Percentiles rank a stretch among this genome's conserved stretches.
phyloP scores from a whole-genome alignment of 495 filamentous ascomycete genomes.

The Neurospora intermedia region DNA sequence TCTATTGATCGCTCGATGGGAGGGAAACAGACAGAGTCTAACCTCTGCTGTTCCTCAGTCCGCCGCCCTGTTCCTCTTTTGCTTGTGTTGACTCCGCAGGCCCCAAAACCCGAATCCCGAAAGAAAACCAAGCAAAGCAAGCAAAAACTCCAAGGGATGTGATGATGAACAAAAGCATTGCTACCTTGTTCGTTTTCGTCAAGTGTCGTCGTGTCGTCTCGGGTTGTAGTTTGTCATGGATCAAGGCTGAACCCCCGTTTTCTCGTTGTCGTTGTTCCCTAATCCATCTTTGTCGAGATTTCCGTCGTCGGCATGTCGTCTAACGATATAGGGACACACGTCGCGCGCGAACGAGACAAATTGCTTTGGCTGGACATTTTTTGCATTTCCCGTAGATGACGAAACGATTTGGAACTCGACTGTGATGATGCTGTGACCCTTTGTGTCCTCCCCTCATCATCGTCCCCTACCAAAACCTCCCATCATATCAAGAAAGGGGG shows the following conservation, averaged over 20 bases:
- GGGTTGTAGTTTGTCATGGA: neutral
- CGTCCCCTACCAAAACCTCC: neutral
- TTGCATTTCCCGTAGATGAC: constrained; percentile 1
- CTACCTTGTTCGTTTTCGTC: neutral
- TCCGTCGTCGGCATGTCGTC: neutral
- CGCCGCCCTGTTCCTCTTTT: neutral
- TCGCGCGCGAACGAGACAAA: neutral
- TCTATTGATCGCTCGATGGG: neutral
- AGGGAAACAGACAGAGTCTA: neutral
- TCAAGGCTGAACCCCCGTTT: neutral
- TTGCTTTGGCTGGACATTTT: neutral
- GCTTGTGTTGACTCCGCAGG: neutral
- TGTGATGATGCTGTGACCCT: neutral
- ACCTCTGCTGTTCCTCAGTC: neutral
- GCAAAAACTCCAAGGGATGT: neutral
- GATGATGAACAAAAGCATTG: neutral
- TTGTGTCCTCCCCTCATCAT: constrained; percentile 1
- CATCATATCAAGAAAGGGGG: neutral
- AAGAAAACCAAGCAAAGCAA: neutral
- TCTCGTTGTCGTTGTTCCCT: neutral
- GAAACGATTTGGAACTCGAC: neutral
- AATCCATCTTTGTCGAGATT: neutral
- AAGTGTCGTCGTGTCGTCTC: neutral
- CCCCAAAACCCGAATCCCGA: neutral
- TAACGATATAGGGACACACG: neutral